Evolutionary conservation across 108 stramenopile species (phyloP), one percentile per base, ranked within the genome.

Genomic region (Stephanodiscus minutulus): DNA sequence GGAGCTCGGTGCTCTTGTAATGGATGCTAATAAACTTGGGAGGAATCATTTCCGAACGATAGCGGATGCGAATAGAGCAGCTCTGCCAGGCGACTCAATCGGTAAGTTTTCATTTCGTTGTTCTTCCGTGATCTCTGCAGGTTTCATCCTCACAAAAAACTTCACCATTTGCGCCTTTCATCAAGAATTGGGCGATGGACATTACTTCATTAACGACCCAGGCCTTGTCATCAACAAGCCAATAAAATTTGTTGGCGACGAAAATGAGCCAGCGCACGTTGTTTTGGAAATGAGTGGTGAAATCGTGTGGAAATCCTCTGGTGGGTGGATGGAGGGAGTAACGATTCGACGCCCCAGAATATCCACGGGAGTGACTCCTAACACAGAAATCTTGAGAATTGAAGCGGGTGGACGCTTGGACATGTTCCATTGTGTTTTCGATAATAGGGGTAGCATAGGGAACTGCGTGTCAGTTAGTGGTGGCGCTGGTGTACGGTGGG

Each of bases 281-380:
- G 78, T 91, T 17, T 56, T 96, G 36, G 95, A 96, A 81, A 56
- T 96, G 50, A 86, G 86, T 68, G 95, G 94, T 12, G 76, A 87
- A 44, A 49, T 92, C 17, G 29, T 53, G 1, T 92, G 91, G 91
- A 80, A 69, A 25, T 85, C 82, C 10, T 69, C 49, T 5, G 83
- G 88, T n/a, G 94, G 91, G 24, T 88, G 84, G 74, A 88, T 91
- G 47, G 91, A 91, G 68, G 94, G 94, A 9, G 68, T 95, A 0
- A 91, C 90, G 3, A 84, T 95, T 41, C 84, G 94, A 7, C 77
- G 94, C 18, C 90, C 94, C 1, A 86, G 85, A 64, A 70, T 90
- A 17, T 75, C 83, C 31, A 66, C 81, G 0, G 86, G 80, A 35
- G 64, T 58, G 7, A 46, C 48, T 22, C 53, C 64, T 5, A 56